phyloP scores from a whole-genome alignment of 176 grass and related monocot genomes.

The Tillandsia fasciculata region DNA sequence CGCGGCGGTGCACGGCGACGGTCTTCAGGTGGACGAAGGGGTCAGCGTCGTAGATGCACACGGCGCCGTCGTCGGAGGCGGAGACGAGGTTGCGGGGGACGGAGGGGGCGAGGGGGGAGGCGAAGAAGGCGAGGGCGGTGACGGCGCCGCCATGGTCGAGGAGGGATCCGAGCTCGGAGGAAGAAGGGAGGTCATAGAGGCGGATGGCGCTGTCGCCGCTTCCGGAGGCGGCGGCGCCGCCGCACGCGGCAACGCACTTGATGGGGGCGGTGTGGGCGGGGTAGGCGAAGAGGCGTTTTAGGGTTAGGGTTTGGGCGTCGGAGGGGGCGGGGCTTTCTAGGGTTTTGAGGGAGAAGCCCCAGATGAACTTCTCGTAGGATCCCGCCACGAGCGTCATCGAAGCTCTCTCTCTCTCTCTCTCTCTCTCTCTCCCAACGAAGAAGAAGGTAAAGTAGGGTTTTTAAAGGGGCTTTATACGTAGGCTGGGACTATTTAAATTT shows the following conservation, averaged over 20 bases:
- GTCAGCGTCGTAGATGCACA: conserved; percentile 74
- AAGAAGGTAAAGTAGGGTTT: neutral
- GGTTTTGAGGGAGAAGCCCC: conserved; percentile 84
- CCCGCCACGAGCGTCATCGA: conserved; percentile 70
- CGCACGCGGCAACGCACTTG: conserved; percentile 51
- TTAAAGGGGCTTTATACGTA: no score
- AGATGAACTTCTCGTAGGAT: conserved; percentile 96
- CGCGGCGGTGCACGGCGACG: conserved; percentile 13
- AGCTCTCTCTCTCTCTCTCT: neutral
- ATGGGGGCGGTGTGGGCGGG: conserved; percentile 64
- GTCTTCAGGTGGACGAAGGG: conserved; percentile 60
- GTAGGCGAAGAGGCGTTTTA: conserved; percentile 69
- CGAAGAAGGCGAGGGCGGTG: conserved; percentile 77
- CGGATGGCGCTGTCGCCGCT: conserved; percentile 62
- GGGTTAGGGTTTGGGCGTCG: conserved; percentile 18
- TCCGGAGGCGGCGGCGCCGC: conserved; percentile 44
- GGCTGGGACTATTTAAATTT: no score
- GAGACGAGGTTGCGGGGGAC: conserved; percentile 81
- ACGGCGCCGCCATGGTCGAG: conserved; percentile 63
- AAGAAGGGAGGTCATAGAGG: conserved; percentile 66
- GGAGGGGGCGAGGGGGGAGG: conserved; percentile 28
- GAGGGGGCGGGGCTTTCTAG: neutral
- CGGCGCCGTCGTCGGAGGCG: conserved; percentile 65
- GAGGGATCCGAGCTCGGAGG: conserved; percentile 61
- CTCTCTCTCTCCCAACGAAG: conserved; percentile 7